Evolutionary conservation across 225 moss, liverwort and hornwort species (phyloP), one percentile per base, ranked within the genome.

Genomic region (Ulota crispa): DNA sequence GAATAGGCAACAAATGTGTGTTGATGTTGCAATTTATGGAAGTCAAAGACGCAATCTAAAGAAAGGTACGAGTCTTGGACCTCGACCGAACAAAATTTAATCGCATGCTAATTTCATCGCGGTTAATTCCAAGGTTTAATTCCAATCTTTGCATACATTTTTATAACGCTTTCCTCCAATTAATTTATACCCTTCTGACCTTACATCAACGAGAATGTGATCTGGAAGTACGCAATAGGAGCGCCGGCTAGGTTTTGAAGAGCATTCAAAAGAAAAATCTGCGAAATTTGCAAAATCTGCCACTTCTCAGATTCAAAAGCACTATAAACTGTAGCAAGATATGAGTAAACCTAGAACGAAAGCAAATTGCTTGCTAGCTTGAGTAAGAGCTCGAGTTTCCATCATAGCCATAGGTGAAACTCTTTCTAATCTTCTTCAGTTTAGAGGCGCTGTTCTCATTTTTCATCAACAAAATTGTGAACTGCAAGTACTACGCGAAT

Each of bases 1-100:
- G 73, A 27, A 54, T 30, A 39, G 71, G 83, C 65, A 31, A 59
- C 57, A 78, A 76, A 31, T 60, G 83, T 53, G 83, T 76, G 83
- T 31, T 61, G 75, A 57, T 68, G 62, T 75, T 47, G 61, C 9
- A 18, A 41, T 73, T 45, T 76, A n/a, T 37, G 24, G 30, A 56
- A 64, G 82, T 85, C 39, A 73, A 45, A 81, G 32, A 66, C 26
- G 19, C 26, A 41, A 2, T 59, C 47, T 43, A 9, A 57, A 42
- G 43, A 11, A 54, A 68, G 11, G n/a, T 32, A 30, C 12, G 30
- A 45, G 53, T 50, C 28, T 14, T 5, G 21, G 64, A 23, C 39
- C 39, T 53, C 4, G 6, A 64, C 20, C 19, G 13, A 36, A 14
- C 34, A 4, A 1, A 47, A 36, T 24, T 20, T 9, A 26, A 26